These are phyloP conservation scores for Kwoniella shivajii DNA, from an alignment of 1,284 basidiomycete genomes.

Conservation along the genomic window DNA sequence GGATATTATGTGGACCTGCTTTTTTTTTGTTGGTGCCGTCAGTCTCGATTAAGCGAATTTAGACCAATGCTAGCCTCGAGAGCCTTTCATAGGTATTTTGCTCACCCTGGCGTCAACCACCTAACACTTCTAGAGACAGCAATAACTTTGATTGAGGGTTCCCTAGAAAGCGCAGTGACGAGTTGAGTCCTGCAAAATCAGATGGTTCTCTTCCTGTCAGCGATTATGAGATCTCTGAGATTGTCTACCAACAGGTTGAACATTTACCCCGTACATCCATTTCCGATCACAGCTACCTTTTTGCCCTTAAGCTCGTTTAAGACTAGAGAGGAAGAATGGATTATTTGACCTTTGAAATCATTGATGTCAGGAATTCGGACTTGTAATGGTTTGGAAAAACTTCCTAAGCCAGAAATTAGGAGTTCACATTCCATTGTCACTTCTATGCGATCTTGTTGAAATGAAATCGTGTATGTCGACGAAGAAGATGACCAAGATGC, in stretches of 20 bases:
- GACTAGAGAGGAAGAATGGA: conserved; percentile 17
- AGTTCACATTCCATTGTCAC: conserved; percentile 3
- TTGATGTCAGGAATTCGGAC: conserved; percentile 27
- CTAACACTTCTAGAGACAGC: conserved; percentile 19
- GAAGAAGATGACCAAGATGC: neutral
- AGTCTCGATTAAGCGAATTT: neutral
- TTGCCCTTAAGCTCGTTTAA: conserved; percentile 19
- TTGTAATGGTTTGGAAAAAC: conserved; percentile 27
- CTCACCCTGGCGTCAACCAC: neutral
- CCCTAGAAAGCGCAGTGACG: conserved; percentile 25
- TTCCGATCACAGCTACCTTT: conserved; percentile 30
- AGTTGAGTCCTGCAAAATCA: conserved; percentile 20
- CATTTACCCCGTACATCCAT: conserved; percentile 30
- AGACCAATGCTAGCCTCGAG: neutral
- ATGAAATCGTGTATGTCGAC: neutral
- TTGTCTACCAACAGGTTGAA: neutral
- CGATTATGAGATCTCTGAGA: neutral
- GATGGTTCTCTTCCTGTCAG: neutral
- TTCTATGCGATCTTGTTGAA: conserved; percentile 2
- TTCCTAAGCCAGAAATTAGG: conserved; percentile 32
- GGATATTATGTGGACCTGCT: neutral
- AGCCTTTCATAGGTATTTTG: neutral
- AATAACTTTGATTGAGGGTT: conserved; percentile 25
- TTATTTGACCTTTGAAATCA: conserved; percentile 23
- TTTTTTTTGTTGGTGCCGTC: neutral